Conservation (phyloP, 192 early-diverging fungal genomes). For the Coemansia sp. region DNA sequence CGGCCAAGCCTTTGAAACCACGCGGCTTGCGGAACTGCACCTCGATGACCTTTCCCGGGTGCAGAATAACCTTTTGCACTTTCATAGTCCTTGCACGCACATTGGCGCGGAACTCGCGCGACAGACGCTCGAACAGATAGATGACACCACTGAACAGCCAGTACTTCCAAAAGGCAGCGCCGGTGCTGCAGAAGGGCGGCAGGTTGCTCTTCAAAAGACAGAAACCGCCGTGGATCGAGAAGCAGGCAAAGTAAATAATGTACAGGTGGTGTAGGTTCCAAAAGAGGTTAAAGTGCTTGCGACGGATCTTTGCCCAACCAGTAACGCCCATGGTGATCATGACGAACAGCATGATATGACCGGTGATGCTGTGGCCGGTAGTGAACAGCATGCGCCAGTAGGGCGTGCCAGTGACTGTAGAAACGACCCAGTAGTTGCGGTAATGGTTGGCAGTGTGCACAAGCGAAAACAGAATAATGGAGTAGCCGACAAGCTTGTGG, state of each 20-base stretch:
- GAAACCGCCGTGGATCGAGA: constrained; percentile 79
- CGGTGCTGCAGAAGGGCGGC: constrained; percentile 65
- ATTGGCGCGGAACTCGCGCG: constrained; percentile 69
- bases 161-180: constrained; percentile 80
- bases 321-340: constrained; percentile 80
- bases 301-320: constrained; percentile 56
- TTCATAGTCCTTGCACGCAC: constrained; percentile 54
- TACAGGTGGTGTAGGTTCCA: constrained; percentile 89
- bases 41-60: constrained; percentile 79
- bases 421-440: constrained; percentile 65
- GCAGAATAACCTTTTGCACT: constrained; percentile 79
- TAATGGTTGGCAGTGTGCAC: constrained; percentile 74
- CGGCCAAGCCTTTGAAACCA: constrained; percentile 58
- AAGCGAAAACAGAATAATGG: constrained; percentile 71
- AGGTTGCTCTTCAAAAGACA: constrained; percentile 74
- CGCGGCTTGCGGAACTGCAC: constrained; percentile 71
- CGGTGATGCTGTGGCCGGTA: constrained; percentile 77
- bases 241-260: constrained; percentile 77
- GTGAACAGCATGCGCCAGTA: constrained; percentile 57
- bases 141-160: constrained; percentile 63
- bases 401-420: constrained; percentile 21
- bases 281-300: constrained; percentile 64
- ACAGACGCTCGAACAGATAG: constrained; percentile 70
- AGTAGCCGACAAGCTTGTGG: constrained; percentile 77
- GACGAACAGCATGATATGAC: constrained; percentile 68